A percentile compares a stretch with the other conserved stretches of the same genome.
phyloP scores from a whole-genome alignment of 2,329 filamentous ascomycete species.

The Fusarium annulatum region DNA sequence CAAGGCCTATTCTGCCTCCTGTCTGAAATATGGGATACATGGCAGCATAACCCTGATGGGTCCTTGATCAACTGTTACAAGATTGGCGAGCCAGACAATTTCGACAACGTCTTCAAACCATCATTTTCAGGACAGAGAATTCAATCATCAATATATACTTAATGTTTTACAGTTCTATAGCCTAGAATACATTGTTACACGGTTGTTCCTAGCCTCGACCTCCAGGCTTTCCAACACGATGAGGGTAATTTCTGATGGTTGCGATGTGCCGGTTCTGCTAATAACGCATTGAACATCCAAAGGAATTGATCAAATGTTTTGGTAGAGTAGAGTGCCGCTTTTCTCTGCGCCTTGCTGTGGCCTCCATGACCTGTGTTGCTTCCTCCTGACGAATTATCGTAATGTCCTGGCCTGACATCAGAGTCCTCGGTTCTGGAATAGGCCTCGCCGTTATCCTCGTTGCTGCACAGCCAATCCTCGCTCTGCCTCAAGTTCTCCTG shows the following conservation, averaged over 20 bases:
- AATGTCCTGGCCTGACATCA: constrained; percentile 10
- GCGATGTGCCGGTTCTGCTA: constrained; percentile 23
- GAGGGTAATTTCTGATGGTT: constrained; percentile 13
- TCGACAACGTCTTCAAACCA: neutral
- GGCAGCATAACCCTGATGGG: neutral
- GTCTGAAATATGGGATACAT: neutral
- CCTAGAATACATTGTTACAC: constrained; percentile 45
- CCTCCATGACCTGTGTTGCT: constrained; percentile 18
- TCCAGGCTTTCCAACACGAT: constrained; percentile 30
- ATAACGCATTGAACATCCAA: constrained; percentile 42
- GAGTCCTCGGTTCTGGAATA: neutral
- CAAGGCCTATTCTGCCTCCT: neutral
- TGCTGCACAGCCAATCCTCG: constrained; percentile 37
- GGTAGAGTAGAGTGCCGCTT: constrained; percentile 47
- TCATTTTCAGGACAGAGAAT: neutral
- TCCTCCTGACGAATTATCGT: constrained; percentile 1
- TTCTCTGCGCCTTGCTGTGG: constrained; percentile 31
- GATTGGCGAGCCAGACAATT: neutral
- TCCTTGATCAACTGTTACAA: neutral
- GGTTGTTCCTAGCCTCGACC: constrained; percentile 26
- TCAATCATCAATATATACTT: constrained; percentile 11
- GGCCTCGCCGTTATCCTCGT: constrained; percentile 9
- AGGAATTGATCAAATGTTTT: constrained; percentile 38
- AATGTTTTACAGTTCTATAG: constrained; percentile 42
- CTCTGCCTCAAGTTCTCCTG: constrained; percentile 34